Base-by-base conservation (phyloP, 768 basidiomycete genomes). In the Serendipita vermifera region DNA sequence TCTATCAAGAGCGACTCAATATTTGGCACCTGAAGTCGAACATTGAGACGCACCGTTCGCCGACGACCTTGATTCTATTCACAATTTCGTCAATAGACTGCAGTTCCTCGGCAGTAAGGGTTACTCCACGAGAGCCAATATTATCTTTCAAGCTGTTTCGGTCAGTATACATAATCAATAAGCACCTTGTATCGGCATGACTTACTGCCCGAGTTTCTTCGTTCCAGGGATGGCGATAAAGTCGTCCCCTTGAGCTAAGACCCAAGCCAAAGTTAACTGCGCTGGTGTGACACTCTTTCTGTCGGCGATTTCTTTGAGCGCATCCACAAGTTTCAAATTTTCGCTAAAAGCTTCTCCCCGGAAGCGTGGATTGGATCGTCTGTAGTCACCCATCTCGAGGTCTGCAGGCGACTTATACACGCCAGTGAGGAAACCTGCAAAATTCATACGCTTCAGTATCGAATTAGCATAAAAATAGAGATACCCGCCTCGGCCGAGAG, bases 181-280 rank as follows among this genome's bases (percentile, higher is more conserved):
- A 20, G 53, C 6, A 60, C 31, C 65, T 55, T 17, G 61, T 55
- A 15, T 63, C 58, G 33, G 62, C 63, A 36, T 9, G n/a, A 36
- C 35, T 43, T 24, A 43, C 41, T 43, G 24, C 24, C 24, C 24
- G 15, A 24, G 14, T 22, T 43, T 43, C 41, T n/a, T 43, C 11
- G 41, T 43, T 15, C 77, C 77, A 0, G 77, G 76, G 20, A 78
- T 68, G 3, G 76, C 75, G 56, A 78, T 67, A 17, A 76, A 71
- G 61, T 74, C 70, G 0, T 62, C 22, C 2, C 74, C 72, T 3
- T 71, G 66, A 0, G 70, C 64, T 9, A 60, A 43, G 0, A 76
- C 73, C 75, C 75, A 74, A 1, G 71, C 71, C 32, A 73, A 65
- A 59, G 64, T 64, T 11, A 74, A 64, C 60, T 72, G 70, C 1